Percentiles rank a stretch among this genome's conserved stretches.
Conservation (phyloP, 2,329 filamentous ascomycete genomes). For the Botryotinia narcissicola region DNA sequence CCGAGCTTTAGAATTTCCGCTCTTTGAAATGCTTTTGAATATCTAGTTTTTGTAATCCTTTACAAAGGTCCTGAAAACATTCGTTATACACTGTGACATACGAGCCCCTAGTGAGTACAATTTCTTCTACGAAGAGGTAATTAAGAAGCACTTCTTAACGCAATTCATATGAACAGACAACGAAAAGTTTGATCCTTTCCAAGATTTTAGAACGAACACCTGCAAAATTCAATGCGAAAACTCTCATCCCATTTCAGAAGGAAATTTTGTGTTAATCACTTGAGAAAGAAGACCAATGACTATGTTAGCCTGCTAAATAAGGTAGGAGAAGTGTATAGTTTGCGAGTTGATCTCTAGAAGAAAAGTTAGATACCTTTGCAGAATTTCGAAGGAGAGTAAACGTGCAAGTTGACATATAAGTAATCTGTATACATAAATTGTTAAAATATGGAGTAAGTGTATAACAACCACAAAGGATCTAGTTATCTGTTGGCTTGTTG, state of each 20-base stretch:
- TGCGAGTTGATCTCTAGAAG: background rate
- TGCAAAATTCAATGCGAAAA: background rate
- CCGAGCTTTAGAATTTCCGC: fast-evolving
- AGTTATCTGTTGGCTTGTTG: background rate
- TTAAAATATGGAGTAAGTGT: background rate
- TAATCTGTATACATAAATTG: background rate
- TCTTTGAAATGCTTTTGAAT: fast-evolving
- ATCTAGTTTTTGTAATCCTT: background rate
- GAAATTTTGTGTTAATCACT: fast-evolving
- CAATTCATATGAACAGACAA: background rate
- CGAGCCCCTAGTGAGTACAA: background rate
- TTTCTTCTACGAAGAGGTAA: no score
- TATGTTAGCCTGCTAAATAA: background rate
- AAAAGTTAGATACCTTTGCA: background rate
- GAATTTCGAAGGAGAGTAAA: no score
- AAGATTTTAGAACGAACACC: background rate
- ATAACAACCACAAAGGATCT: no score
- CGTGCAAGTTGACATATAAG: background rate
- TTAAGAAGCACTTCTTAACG: background rate
- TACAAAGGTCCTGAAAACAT: background rate
- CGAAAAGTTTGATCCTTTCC: background rate
- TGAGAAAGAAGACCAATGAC: background rate
- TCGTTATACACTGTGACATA: background rate
- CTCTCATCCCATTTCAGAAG: background rate
- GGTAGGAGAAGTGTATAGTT: background rate